These are phyloP conservation scores for Prunus mume DNA, from an alignment of 306 rosid species.

Conservation along the genomic window DNA sequence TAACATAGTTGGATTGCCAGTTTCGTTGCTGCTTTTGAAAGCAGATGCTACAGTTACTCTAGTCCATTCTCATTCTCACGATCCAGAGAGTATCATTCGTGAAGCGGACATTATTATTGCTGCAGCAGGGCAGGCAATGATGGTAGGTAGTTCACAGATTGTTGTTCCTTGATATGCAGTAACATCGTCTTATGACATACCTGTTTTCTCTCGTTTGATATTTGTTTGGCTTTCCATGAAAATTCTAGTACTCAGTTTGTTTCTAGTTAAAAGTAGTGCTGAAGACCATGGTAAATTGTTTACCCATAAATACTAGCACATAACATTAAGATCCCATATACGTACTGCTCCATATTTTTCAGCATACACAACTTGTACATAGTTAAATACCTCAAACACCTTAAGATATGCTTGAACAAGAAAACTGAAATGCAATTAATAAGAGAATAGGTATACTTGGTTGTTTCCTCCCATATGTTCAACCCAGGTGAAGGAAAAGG, in stretches of 20 bases:
- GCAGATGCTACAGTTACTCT: slow-evolving; percentile 81
- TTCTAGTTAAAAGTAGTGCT: too few species aligned
- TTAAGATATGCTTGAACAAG: background rate
- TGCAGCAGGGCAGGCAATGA: slow-evolving; percentile 87
- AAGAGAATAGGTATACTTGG: background rate
- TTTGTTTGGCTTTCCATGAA: slow-evolving; percentile 5
- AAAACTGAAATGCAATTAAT: background rate
- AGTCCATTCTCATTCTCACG: slow-evolving; percentile 67
- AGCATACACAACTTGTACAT: background rate
- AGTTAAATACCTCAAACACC: background rate
- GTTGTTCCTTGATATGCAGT: background rate
- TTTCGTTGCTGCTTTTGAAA: slow-evolving; percentile 79
- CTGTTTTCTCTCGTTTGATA: background rate
- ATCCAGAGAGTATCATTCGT: slow-evolving; percentile 60
- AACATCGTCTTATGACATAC: background rate
- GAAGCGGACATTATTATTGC: slow-evolving; percentile 91
- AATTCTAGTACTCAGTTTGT: background rate
- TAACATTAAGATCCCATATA: too few species aligned
- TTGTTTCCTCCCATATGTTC: background rate
- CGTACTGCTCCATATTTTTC: too few species aligned
- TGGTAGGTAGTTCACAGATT: slow-evolving; percentile 46
- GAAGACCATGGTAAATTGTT: too few species aligned
- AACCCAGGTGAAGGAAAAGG: background rate
- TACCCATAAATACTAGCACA: too few species aligned
- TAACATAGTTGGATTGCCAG: slow-evolving; percentile 92